Evolutionary conservation across 192 early-diverging fungal species (phyloP).

Genomic region (Kickxella alabastrina): DNA sequence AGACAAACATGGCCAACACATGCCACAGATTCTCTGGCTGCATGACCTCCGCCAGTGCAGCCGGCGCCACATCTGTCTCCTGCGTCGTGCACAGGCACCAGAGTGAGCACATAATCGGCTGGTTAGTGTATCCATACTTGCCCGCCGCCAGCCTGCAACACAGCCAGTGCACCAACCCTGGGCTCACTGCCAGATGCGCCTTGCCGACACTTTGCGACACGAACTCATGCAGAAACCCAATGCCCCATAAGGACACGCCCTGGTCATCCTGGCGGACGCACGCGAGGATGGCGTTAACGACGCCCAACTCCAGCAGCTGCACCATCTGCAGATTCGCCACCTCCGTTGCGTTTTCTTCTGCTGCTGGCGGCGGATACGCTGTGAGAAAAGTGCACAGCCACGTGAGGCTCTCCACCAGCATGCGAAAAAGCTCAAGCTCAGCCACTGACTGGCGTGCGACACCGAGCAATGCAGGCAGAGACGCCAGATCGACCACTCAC

Average conservation of each 20-base stretch:
- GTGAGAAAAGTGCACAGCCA: constrained; percentile 39
- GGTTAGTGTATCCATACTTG: constrained; percentile 44
- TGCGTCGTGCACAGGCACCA: constrained; percentile 28
- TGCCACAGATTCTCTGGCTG: constrained; percentile 35
- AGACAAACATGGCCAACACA: constrained; percentile 25
- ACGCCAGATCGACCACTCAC: constrained; percentile 25
- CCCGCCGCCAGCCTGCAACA: constrained; percentile 34
- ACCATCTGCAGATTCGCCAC: constrained; percentile 15
- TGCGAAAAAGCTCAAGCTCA: constrained; percentile 27
- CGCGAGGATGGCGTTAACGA: constrained; percentile 21
- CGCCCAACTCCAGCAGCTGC: constrained; percentile 28
- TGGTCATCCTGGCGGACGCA: constrained; percentile 36
- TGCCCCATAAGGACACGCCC: constrained; percentile 48
- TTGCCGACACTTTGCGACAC: constrained; percentile 36
- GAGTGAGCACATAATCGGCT: constrained; percentile 46
- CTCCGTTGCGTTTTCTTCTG: neutral
- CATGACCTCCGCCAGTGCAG: constrained; percentile 15
- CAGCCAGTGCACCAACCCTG: constrained; percentile 32
- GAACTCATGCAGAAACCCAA: constrained; percentile 49
- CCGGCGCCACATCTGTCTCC: too few relatives aligned
- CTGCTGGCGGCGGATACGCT: neutral
- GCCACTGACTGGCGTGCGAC: constrained; percentile 13
- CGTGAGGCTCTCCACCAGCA: constrained; percentile 33
- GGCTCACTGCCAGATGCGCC: constrained; percentile 20
- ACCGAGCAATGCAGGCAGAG: constrained; percentile 29